Base-by-base conservation (phyloP, 2,329 filamentous ascomycete genomes). In the Myriosclerotinia scirpicola region DNA sequence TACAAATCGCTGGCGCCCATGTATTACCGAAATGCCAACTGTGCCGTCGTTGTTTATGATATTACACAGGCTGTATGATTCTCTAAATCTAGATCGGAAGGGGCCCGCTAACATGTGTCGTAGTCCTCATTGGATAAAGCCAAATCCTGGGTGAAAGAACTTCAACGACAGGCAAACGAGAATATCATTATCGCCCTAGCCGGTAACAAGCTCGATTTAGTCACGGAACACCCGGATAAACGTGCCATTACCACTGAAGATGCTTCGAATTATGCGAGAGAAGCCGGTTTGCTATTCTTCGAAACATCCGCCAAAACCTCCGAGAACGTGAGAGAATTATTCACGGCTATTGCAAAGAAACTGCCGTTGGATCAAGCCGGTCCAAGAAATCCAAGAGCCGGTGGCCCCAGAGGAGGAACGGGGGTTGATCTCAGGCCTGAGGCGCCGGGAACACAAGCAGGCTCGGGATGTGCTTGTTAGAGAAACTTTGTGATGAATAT, bases 21-120 rank as follows among this genome's bases (percentile, higher is more conserved):
- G 95, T 99, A 99, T 84, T 99, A 99, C 83, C 85, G 96, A 75
- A 99, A 99, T 79, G 96, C 96, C 74, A 98, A 99, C 86, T 98
- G 95, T 81, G 95, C 96, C 67, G 94, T 99, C 42, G 94, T 99
- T 59, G 95, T 99, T 72, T 99, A 99, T 81, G 95, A 99, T 81
- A 98, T 99, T 77, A 99, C 95, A 77, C 95, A 99, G 86, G 92
- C 95, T 73, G 95, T 99, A 89, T 71, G 74, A 48, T 38, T 42
- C 26, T 53, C 48, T n/a, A 15, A 20, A 46, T 26, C 30, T 38
- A 14, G 11, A 42, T 46, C 17, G 9, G n/a, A 58, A 17, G 22
- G 12, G 46, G 40, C 26, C 6, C 3, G 30, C 54, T 59, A 61
- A 52, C 54, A 59, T 15, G 5, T 11, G 11, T 9, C 14, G 60